Evolutionary conservation across 2,329 filamentous ascomycete species (phyloP).

Genomic region (Colletotrichum agaves): DNA sequence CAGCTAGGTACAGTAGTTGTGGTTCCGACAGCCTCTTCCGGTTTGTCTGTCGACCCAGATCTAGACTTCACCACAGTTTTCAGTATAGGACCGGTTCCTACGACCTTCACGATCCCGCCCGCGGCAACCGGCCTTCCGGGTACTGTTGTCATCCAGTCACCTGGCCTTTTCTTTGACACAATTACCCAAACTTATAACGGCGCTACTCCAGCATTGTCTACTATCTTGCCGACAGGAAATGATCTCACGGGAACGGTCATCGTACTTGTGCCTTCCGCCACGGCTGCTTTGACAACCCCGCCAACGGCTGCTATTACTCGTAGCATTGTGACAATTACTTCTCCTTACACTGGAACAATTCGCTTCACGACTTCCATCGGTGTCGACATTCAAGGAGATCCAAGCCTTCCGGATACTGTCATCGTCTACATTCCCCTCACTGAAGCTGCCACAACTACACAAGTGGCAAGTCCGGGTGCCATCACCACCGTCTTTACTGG

Average conservation of each 20-base stretch:
- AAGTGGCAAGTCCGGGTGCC: neutral
- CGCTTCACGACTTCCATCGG: neutral
- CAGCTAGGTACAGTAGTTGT: constrained; percentile 12
- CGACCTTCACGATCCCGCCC: constrained; percentile 2
- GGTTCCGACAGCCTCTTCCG: neutral
- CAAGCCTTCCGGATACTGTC: neutral
- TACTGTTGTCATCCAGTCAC: constrained; percentile 13
- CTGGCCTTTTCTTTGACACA: constrained; percentile 7
- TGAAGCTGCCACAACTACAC: neutral
- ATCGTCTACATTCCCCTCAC: constrained; percentile 3
- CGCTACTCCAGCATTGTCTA: neutral
- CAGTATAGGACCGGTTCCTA: neutral
- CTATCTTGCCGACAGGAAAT: constrained; percentile 3
- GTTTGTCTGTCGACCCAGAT: neutral
- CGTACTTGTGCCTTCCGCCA: constrained; percentile 1
- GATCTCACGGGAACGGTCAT: constrained; percentile 15
- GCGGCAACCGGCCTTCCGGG: constrained; percentile 8
- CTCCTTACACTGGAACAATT: constrained; percentile 11
- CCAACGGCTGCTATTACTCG: neutral
- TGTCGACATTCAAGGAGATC: constrained; percentile 8
- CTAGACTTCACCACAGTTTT: constrained; percentile 8
- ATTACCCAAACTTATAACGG: constrained; percentile 9
- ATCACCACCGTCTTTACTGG: constrained; percentile 13
- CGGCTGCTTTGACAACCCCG: neutral
- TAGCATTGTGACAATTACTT: constrained; percentile 1